Percentiles rank a stretch among this genome's conserved stretches.
phyloP scores from a whole-genome alignment of 805 yeast genomes.

The Teunomyces panamensis region DNA sequence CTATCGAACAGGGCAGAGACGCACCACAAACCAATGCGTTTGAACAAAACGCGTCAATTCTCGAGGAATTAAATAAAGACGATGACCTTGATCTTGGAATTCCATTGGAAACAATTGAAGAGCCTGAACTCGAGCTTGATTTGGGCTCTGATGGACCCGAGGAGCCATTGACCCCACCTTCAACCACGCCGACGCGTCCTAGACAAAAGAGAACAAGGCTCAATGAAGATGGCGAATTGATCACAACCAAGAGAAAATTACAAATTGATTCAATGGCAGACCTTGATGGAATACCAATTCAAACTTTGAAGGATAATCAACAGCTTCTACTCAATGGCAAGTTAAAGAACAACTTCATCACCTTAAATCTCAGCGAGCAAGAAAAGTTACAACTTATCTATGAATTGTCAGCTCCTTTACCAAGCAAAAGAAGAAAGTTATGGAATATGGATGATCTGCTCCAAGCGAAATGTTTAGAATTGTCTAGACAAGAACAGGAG shows the following conservation, averaged over 20 bases:
- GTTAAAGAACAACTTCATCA: slow-evolving; percentile 16
- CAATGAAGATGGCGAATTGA: slow-evolving; percentile 41
- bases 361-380: slow-evolving; percentile 24
- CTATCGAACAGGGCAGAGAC: slow-evolving; percentile 57
- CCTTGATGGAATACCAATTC: slow-evolving; percentile 41
- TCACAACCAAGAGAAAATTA: slow-evolving; percentile 46
- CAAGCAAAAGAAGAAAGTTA: slow-evolving; percentile 22
- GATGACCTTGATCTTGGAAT: slow-evolving; percentile 34
- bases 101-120: slow-evolving; percentile 39
- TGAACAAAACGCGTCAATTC: slow-evolving; percentile 23
- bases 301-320: slow-evolving; percentile 31
- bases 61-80: slow-evolving; percentile 16
- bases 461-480: slow-evolving; percentile 26
- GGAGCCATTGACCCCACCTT: slow-evolving; percentile 27
- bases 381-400: slow-evolving; percentile 35
- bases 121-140: slow-evolving; percentile 9
- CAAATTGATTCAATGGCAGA: slow-evolving; percentile 45
- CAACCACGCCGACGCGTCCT: slow-evolving; percentile 22
- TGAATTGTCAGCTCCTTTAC: slow-evolving; percentile 30
- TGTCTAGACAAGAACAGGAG: slow-evolving; percentile 21
- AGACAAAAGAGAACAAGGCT: slow-evolving; percentile 30
- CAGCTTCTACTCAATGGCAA: slow-evolving; percentile 17
- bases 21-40: slow-evolving; percentile 16
- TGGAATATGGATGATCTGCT: slow-evolving; percentile 31
- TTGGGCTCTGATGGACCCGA: slow-evolving; percentile 10